Conservation (phyloP, 1,284 basidiomycete species). For the Marasmius fiardii region DNA sequence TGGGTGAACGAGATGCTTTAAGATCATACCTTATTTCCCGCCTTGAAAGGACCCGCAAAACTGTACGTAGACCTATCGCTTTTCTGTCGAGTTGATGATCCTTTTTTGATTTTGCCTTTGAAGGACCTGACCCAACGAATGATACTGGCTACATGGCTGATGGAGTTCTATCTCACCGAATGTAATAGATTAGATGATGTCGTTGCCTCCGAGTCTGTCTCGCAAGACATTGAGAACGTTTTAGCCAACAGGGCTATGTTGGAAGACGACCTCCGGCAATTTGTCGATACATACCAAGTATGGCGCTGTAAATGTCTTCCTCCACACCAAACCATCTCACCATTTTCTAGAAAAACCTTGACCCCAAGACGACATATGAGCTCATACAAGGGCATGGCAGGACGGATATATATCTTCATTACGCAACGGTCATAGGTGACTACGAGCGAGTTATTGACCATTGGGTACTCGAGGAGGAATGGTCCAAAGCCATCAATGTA, state of each 20-base stretch:
- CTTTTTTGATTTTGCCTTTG: conserved; percentile 1
- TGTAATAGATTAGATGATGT: conserved; percentile 95
- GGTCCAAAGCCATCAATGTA: conserved; percentile 87
- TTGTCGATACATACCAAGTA: conserved; percentile 93
- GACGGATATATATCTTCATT: conserved; percentile 90
- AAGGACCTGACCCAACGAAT: conserved; percentile 92
- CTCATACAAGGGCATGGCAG: conserved; percentile 92
- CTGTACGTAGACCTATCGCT: conserved; percentile 42
- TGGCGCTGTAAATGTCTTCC: conserved; percentile 4
- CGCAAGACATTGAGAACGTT: conserved; percentile 85
- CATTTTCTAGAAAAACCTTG: conserved; percentile 66
- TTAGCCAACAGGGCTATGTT: conserved; percentile 79
- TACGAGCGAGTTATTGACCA: conserved; percentile 86
- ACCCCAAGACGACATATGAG: conserved; percentile 85
- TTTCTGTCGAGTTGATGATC: background rate
- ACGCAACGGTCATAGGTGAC: conserved; percentile 82
- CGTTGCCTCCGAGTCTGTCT: conserved; percentile 78
- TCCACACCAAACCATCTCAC: conserved; percentile 3
- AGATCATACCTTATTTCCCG: conserved; percentile 88
- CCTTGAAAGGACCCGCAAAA: conserved; percentile 78
- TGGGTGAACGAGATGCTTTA: conserved; percentile 88
- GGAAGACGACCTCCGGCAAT: conserved; percentile 90
- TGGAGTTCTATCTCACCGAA: conserved; percentile 96
- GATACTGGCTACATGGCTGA: conserved; percentile 98
- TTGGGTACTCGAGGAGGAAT: conserved; percentile 90